Conservation (phyloP, 441 rosid genomes). For the Hura crepitans region DNA sequence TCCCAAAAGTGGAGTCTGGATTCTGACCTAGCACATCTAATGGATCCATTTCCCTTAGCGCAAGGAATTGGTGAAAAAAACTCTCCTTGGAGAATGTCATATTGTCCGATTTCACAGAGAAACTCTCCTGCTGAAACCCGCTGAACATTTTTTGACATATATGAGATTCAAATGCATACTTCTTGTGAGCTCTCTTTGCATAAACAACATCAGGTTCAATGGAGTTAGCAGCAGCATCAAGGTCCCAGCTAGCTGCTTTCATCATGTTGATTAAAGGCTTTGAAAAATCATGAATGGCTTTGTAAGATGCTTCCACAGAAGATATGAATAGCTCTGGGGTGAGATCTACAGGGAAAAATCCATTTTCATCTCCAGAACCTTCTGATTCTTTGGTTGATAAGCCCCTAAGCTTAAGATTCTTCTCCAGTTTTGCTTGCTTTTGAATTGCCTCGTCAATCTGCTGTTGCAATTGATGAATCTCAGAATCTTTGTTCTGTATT, state of each 20-base stretch:
- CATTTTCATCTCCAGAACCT: conserved; percentile 47
- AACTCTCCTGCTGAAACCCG: conserved; percentile 77
- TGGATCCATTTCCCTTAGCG: conserved; percentile 76
- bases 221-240: conserved; percentile 87
- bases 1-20: conserved; percentile 74
- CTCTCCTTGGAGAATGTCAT: conserved; percentile 46
- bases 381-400: conserved; percentile 67
- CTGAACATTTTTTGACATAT: conserved; percentile 87
- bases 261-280: conserved; percentile 93
- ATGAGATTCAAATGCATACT: conserved; percentile 87
- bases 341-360: conserved; percentile 53
- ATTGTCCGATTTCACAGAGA: conserved; percentile 47
- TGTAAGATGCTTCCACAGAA: conserved; percentile 65
- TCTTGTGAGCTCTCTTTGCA: conserved; percentile 92
- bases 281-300: conserved; percentile 88
- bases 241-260: conserved; percentile 99
- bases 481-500: conserved; percentile 91
- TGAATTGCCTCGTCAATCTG: conserved; percentile 82
- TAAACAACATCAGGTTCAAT: conserved; percentile 79
- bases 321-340: conserved; percentile 64
- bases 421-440: conserved; percentile 73
- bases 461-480: conserved; percentile 67
- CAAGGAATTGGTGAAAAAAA: conserved; percentile 74
- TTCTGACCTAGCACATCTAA: conserved; percentile 69
- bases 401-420: conserved; percentile 90